phyloP scores from a whole-genome alignment of 2,329 filamentous ascomycete genomes.

The Chrysoporthe deuterocubensis region DNA sequence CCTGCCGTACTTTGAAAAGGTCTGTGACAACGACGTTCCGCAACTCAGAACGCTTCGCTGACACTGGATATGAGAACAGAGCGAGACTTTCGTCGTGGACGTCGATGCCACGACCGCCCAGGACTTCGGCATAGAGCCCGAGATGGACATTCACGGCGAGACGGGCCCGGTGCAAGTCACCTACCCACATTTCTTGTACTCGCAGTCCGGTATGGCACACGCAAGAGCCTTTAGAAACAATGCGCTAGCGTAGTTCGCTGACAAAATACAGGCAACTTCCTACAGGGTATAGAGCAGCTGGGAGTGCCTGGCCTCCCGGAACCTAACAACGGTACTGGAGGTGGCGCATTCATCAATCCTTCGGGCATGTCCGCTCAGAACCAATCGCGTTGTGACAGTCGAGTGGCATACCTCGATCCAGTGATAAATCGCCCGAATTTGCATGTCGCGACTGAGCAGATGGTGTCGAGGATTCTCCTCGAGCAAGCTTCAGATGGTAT shows the following conservation, averaged over 20 bases:
- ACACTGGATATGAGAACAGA: slow-evolving; percentile 32
- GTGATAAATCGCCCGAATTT: slow-evolving; percentile 43
- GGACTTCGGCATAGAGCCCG: slow-evolving; percentile 35
- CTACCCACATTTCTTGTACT: slow-evolving; percentile 45
- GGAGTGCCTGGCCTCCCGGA: slow-evolving; percentile 42
- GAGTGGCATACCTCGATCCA: slow-evolving; percentile 46
- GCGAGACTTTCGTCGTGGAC: slow-evolving; percentile 42
- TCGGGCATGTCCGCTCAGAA: slow-evolving; percentile 44
- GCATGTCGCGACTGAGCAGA: slow-evolving; percentile 44
- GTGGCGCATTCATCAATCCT: slow-evolving; percentile 43
- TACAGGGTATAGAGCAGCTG: slow-evolving; percentile 43
- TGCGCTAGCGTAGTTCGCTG: neutral
- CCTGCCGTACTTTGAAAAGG: slow-evolving; percentile 55
- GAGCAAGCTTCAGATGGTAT: slow-evolving; percentile 20
- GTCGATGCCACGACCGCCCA: slow-evolving; percentile 32
- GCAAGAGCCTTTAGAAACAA: neutral
- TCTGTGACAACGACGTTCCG: slow-evolving; percentile 22
- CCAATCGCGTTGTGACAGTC: slow-evolving; percentile 46
- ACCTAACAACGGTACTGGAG: slow-evolving; percentile 42
- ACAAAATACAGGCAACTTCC: slow-evolving; percentile 40
- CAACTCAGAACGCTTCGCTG: neutral
- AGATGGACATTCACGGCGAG: slow-evolving; percentile 38
- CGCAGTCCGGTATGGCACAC: slow-evolving; percentile 42
- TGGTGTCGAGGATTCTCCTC: slow-evolving; percentile 43
- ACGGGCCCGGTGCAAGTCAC: slow-evolving; percentile 43